Conservation (phyloP, 2,329 filamentous ascomycete species). For the Hymenoscyphus occultus region DNA sequence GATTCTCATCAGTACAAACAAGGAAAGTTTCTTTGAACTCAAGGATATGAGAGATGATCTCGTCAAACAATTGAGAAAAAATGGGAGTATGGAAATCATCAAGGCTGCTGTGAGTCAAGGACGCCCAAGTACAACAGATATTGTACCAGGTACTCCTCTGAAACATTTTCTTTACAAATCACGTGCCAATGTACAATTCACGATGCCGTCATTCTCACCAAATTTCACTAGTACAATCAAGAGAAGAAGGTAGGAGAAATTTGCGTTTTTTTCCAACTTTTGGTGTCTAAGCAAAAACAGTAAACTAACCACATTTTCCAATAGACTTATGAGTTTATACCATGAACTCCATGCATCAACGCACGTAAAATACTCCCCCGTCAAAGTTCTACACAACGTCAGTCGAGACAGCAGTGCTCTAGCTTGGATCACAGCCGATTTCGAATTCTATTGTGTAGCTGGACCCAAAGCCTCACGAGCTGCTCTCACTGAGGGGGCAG, state of each 20-base stretch:
- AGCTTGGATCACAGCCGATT: slow-evolving; percentile 86
- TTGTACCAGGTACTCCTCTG: slow-evolving; percentile 76
- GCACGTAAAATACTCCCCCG: slow-evolving; percentile 79
- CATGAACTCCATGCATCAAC: slow-evolving; percentile 78
- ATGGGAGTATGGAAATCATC: slow-evolving; percentile 72
- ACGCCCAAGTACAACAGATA: slow-evolving; percentile 67
- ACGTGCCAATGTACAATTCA: slow-evolving; percentile 90
- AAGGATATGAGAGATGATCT: slow-evolving; percentile 68
- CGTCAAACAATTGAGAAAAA: slow-evolving; percentile 68
- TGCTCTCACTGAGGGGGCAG: slow-evolving; percentile 78
- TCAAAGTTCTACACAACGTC: slow-evolving; percentile 82
- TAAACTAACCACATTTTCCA: not conserved
- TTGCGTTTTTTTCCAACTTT: not conserved
- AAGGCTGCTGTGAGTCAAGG: slow-evolving; percentile 66
- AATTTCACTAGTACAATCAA: slow-evolving; percentile 60
- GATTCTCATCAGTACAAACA: slow-evolving; percentile 86
- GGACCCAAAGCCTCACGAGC: slow-evolving; percentile 64
- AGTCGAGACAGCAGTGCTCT: slow-evolving; percentile 74
- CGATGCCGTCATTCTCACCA: slow-evolving; percentile 77
- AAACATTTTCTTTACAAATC: slow-evolving; percentile 97
- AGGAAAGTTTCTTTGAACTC: slow-evolving; percentile 89
- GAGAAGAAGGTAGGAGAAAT: slow-evolving; percentile 53
- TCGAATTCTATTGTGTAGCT: slow-evolving; percentile 95
- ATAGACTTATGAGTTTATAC: slow-evolving; percentile 76
- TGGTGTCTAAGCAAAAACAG: slow-evolving; percentile 14